Percentiles rank a stretch among this genome's conserved stretches.
Conservation (phyloP, 2,329 filamentous ascomycete species). For the Aspergillus amoenus region DNA sequence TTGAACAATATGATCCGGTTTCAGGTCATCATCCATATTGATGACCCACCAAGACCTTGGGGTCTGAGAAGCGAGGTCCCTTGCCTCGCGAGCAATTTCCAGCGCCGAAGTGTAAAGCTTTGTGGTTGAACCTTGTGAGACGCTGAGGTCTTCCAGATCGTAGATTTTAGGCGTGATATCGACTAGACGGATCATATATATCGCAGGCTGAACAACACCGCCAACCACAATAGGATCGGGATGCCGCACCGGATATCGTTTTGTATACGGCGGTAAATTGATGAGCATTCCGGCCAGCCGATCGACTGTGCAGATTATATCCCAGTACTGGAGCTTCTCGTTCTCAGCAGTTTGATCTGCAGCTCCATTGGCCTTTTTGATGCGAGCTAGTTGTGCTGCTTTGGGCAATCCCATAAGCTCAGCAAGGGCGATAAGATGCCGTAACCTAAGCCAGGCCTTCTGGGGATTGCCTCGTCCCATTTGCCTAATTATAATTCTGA, state of each 20-base stretch:
- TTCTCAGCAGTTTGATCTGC: conserved; percentile 9
- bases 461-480: conserved; percentile 35
- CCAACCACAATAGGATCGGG: conserved; percentile 1
- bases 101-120: conserved; percentile 12
- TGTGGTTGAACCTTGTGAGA: neutral
- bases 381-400: neutral
- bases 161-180: conserved; percentile 13
- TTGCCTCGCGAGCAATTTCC: conserved; percentile 13
- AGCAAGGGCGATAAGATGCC: conserved; percentile 38
- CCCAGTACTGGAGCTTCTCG: conserved; percentile 32
- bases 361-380: neutral
- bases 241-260: conserved; percentile 16
- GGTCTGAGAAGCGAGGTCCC: conserved; percentile 10
- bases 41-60: conserved; percentile 16
- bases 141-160: conserved; percentile 14
- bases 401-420: conserved; percentile 39
- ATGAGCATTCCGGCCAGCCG: conserved; percentile 33
- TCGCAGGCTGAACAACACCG: conserved; percentile 12
- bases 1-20: conserved; percentile 16
- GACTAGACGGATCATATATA: conserved; percentile 12
- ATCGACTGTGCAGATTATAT: conserved; percentile 33
- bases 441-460: conserved; percentile 37
- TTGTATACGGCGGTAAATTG: conserved; percentile 37
- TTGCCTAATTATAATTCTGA: conserved; percentile 20
- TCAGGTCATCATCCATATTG: neutral